Evolutionary conservation across 106 monocot genomes (phyloP).

Genomic region (Dendrobium catenatum): DNA sequence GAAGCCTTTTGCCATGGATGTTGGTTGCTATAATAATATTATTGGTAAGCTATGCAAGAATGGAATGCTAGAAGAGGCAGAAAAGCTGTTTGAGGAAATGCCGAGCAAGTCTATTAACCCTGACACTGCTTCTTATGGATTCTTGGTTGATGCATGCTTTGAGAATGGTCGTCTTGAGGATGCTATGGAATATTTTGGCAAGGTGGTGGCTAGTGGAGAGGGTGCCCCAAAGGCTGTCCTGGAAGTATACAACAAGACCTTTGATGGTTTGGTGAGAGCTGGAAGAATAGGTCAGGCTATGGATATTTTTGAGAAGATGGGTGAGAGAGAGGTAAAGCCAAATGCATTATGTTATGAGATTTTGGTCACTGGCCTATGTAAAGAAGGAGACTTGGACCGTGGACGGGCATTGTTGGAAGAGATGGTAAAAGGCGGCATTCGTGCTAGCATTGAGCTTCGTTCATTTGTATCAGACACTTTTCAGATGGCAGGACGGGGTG

Average conservation of each 20-base stretch:
- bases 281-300: slow-evolving; percentile 30
- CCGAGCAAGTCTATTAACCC: slow-evolving; percentile 53
- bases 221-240: slow-evolving; percentile 42
- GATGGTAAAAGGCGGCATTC: slow-evolving; percentile 12
- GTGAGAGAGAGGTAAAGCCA: slow-evolving; percentile 9
- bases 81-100: slow-evolving; percentile 79
- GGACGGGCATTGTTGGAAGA: slow-evolving; percentile 13
- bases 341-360: slow-evolving; percentile 16
- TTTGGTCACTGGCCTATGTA: slow-evolving; percentile 15
- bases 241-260: slow-evolving; percentile 55
- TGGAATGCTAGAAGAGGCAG: slow-evolving; percentile 50
- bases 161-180: slow-evolving; percentile 49
- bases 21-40: slow-evolving; percentile 80
- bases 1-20: slow-evolving; percentile 75
- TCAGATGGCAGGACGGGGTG: slow-evolving; percentile 3
- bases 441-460: slow-evolving; percentile 5
- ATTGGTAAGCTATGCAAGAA: slow-evolving; percentile 84
- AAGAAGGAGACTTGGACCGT: slow-evolving; percentile 14
- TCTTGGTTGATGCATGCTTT: slow-evolving; percentile 62
- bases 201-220: slow-evolving; percentile 37
- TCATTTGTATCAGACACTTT: slow-evolving; percentile 5
- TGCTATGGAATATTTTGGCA: slow-evolving; percentile 56
- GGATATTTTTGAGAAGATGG: slow-evolving; percentile 54
- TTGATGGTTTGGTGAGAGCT: slow-evolving; percentile 71
- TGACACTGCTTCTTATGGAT: slow-evolving; percentile 50